Conservation (phyloP, 1,284 basidiomycete genomes). For the Trichosporon asahii region DNA sequence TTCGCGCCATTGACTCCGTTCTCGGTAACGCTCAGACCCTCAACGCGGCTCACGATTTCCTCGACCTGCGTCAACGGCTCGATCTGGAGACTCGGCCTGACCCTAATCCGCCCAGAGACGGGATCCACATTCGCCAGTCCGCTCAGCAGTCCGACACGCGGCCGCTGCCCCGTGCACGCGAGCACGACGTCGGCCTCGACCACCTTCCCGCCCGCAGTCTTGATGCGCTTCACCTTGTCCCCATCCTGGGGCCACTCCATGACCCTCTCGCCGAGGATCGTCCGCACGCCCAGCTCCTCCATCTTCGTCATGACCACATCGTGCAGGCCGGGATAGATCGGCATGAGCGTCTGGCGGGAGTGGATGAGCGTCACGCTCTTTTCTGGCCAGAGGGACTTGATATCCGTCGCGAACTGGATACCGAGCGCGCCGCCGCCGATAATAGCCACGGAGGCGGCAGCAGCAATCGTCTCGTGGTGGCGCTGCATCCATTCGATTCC, state of each 20-base stretch:
- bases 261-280: slow-evolving; percentile 52
- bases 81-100: slow-evolving; percentile 61
- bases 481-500: slow-evolving; percentile 33
- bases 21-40: not conserved
- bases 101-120: slow-evolving; percentile 54
- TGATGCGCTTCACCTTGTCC: slow-evolving; percentile 52
- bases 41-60: not conserved
- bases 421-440: slow-evolving; percentile 56
- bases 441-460: slow-evolving; percentile 50
- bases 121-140: slow-evolving; percentile 58
- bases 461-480: slow-evolving; percentile 37
- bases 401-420: slow-evolving; percentile 55
- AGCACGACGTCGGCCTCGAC: slow-evolving; percentile 67
- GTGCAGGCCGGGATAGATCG: slow-evolving; percentile 53
- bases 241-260: slow-evolving; percentile 43
- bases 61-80: not conserved
- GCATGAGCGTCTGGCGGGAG: slow-evolving; percentile 52
- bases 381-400: slow-evolving; percentile 51
- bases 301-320: slow-evolving; percentile 43
- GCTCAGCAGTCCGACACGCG: slow-evolving; percentile 63
- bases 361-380: slow-evolving; percentile 55
- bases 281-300: slow-evolving; percentile 48
- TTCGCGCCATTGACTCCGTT: not conserved
- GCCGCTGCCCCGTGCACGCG: slow-evolving; percentile 70
- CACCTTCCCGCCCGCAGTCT: slow-evolving; percentile 60